A percentile compares a stretch with the other conserved stretches of the same genome.
These are phyloP conservation scores for Backusella liffmaniae DNA, from an alignment of 192 early-diverging fungal genomes.

Conservation along the genomic window DNA sequence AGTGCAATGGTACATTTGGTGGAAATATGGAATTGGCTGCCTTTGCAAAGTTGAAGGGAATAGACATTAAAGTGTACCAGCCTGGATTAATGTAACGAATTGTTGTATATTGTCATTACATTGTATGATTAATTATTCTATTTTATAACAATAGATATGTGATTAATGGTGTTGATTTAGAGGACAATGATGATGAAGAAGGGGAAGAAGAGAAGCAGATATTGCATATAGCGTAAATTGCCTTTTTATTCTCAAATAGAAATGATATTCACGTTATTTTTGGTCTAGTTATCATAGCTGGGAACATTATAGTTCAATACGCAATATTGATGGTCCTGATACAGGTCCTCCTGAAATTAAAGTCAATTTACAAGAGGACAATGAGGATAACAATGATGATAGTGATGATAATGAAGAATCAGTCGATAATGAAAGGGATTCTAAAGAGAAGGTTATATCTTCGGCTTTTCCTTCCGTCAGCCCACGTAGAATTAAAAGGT, in stretches of 20 bases:
- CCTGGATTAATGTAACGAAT: conserved; percentile 53
- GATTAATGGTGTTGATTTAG: conserved; percentile 60
- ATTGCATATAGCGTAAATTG: conserved; percentile 61
- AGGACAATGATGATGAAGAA: conserved; percentile 27
- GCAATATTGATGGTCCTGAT: conserved; percentile 62
- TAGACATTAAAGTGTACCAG: conserved; percentile 73
- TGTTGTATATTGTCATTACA: not conserved
- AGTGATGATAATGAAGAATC: conserved; percentile 20
- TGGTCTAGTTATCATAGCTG: conserved; percentile 63
- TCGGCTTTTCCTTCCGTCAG: conserved; percentile 51
- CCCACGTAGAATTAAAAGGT: conserved; percentile 43
- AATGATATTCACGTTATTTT: not conserved
- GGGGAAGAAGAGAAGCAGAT: conserved; percentile 32
- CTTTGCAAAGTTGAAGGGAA: conserved; percentile 58
- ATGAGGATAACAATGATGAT: conserved; percentile 13
- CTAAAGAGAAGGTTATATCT: conserved; percentile 59
- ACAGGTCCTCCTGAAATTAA: conserved; percentile 62
- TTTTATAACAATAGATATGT: conserved; percentile 45
- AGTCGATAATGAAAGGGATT: conserved; percentile 18
- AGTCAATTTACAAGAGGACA: conserved; percentile 2
- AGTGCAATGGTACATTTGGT: conserved; percentile 58
- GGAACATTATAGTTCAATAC: conserved; percentile 76
- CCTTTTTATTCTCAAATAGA: too few relatives aligned
- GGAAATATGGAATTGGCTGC: conserved; percentile 76
- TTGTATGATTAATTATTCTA: not conserved